These are phyloP conservation scores for Trichocomaceae sp. DNA, from an alignment of 2,329 filamentous ascomycete species.

Conservation along the genomic window DNA sequence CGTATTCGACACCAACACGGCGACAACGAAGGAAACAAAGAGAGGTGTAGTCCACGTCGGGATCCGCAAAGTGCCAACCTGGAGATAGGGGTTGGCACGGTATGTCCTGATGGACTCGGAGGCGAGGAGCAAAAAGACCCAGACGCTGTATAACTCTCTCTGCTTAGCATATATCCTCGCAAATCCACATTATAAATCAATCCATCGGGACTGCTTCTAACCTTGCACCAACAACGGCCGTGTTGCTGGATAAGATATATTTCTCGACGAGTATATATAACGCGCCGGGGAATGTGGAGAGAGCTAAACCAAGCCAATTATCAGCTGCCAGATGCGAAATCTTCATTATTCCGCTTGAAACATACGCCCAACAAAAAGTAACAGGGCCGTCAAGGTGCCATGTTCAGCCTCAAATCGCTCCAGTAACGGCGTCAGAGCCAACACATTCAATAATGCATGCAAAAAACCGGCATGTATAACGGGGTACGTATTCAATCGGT, in stretches of 20 bases:
- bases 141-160: conserved; percentile 55
- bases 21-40: conserved; percentile 65
- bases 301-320: conserved; percentile 43
- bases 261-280: conserved; percentile 75
- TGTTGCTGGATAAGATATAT: conserved; percentile 64
- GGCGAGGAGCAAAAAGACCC: conserved; percentile 83
- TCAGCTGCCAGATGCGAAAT: neutral
- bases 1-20: conserved; percentile 70
- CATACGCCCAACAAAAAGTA: conserved; percentile 87
- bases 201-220: conserved; percentile 35
- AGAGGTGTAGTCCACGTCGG: conserved; percentile 90
- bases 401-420: conserved; percentile 91
- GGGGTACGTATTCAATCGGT: conserved; percentile 87
- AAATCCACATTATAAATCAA: neutral
- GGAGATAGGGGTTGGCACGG: conserved; percentile 71
- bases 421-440: conserved; percentile 78
- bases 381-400: conserved; percentile 79
- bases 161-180: conserved; percentile 7
- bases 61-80: conserved; percentile 60
- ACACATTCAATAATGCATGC: conserved; percentile 70
- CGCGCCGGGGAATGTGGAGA: conserved; percentile 74
- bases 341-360: conserved; percentile 18
- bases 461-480: conserved; percentile 76
- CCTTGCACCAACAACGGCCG: conserved; percentile 75
- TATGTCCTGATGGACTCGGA: conserved; percentile 83